Evolutionary conservation across 208 protist species (phyloP).

Genomic region (Trichomonas gallinae): DNA sequence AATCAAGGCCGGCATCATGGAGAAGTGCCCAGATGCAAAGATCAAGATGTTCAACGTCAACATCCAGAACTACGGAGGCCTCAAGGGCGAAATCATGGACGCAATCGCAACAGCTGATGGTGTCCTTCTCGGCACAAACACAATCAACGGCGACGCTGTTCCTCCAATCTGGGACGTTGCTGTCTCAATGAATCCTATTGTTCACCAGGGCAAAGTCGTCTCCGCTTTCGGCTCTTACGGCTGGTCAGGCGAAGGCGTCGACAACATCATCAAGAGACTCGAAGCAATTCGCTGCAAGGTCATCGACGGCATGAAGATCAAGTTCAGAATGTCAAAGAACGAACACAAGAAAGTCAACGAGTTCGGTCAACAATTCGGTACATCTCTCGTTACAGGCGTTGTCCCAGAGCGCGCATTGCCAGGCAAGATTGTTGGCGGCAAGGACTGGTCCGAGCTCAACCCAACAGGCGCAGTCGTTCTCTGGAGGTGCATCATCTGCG

Average conservation of each 20-base stretch:
- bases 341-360: neutral
- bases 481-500: neutral
- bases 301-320: neutral
- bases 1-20: neutral
- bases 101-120: neutral
- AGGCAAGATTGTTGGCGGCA: neutral
- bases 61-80: neutral
- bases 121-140: neutral
- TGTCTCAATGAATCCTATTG: neutral
- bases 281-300: neutral
- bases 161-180: neutral
- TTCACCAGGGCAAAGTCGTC: neutral
- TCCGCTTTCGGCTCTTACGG: neutral
- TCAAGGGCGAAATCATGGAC: neutral
- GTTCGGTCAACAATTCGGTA: neutral
- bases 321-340: neutral
- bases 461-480: neutral
- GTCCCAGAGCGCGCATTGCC: neutral
- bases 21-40: neutral
- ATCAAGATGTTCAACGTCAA: neutral
- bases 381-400: neutral
- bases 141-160: constrained; percentile 8
- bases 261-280: neutral
- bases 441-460: neutral
- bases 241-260: neutral